These are phyloP conservation scores for Chaetomidium leptoderma DNA, from an alignment of 495 filamentous ascomycete species.

Conservation along the genomic window DNA sequence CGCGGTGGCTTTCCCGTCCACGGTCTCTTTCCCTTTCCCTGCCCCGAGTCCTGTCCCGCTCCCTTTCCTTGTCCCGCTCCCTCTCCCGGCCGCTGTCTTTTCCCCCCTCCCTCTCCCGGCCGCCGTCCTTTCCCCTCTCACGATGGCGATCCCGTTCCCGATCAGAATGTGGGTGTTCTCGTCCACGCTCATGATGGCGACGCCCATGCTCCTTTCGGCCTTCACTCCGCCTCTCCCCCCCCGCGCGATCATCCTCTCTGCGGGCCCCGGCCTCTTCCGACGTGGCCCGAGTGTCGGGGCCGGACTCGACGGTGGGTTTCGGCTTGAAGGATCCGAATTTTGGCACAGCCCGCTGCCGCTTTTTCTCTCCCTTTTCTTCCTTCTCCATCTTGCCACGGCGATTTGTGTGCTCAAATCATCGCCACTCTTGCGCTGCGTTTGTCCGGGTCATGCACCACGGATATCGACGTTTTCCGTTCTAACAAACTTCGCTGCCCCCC, in stretches of 20 bases:
- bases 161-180: not conserved
- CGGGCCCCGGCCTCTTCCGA: conserved; percentile 4
- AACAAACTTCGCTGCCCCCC: not conserved
- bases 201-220: not conserved
- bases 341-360: conserved; percentile 43
- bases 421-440: too few relatives aligned
- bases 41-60: not conserved
- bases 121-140: not conserved
- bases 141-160: conserved; percentile 22
- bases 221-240: not conserved
- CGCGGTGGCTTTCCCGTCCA: not conserved
- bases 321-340: conserved; percentile 68
- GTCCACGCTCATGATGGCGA: not conserved
- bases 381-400: too few relatives aligned
- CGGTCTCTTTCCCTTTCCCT: not conserved
- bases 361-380: conserved; percentile 21
- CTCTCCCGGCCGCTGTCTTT: not conserved
- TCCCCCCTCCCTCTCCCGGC: not conserved
- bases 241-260: not conserved
- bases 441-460: too few relatives aligned
- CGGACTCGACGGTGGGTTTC: conserved; percentile 27
- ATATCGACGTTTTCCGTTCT: not conserved
- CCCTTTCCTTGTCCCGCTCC: not conserved
- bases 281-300: not conserved
- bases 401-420: not conserved